Base-by-base conservation (phyloP, 345 rosid species). In the Cardamine occulta region DNA sequence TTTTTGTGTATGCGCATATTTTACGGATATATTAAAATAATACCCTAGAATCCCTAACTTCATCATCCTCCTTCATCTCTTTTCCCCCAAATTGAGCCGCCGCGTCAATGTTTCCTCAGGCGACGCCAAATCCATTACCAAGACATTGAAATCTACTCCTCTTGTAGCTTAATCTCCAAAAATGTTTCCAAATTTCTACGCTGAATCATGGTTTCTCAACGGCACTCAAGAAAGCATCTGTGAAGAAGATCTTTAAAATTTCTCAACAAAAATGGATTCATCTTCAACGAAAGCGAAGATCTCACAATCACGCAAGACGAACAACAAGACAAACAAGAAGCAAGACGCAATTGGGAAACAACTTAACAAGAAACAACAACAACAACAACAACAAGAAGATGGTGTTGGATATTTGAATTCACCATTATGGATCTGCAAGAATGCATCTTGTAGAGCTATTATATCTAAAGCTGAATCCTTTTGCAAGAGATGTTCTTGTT, bases 401-500 rank as follows among this genome's bases (percentile, higher is more conserved):
- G 81, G 15, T 44, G 68, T 47, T 74, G 88, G 85, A 53, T 69
- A 70, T 74, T 83, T 84, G 32, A 81, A 71, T 56, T 80, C 93
- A 59, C 78, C 93, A 4, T 93, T 89, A 5, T 93, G 93, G 94
- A 83, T 90, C 78, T 80, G 83, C 60, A 80, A 80, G 37, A 80
- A 80, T 21, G 80, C 83, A 35, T 77, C 83, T 8, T 80, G 83
- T 21, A 71, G 83, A 72, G 83, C 83, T 1, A 58, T 23, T 29
- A 55, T 80, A 7, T 82, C 91, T 55, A 89, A 86, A 84, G 90
- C 85, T 35, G 96, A 89, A 73, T 80, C 90, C 37, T 96, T 93
- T 74, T 96, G 99, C 87, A 89, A 79, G 83, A 91, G 99, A 77
- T 96, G 99, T 72, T 96, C 99, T 66, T 96, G 99, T 79, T 93